Evolutionary conservation across 2,329 filamentous ascomycete genomes (phyloP), one percentile per base, ranked within the genome.

Genomic region (Diplodia seriata): DNA sequence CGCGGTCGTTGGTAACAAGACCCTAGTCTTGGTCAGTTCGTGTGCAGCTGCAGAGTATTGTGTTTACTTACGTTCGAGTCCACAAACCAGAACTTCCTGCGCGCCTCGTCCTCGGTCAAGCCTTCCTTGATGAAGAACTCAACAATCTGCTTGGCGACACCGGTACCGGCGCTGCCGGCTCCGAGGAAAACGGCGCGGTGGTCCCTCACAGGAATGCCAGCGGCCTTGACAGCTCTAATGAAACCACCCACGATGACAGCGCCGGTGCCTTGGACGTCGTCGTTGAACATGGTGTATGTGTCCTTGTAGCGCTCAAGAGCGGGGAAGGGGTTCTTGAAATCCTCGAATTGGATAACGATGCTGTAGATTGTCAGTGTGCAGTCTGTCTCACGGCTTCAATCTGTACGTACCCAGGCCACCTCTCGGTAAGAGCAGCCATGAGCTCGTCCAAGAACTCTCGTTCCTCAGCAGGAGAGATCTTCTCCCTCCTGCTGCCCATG

Each of bases 271-370:
- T 98, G 94, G 77, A 99, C 95, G 78, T 99, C 94, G 77, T 98
- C 95, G 80, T 98, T 98, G 88, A 99, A 99, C 86, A 92, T 96
- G 80, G 92, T 94, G 85, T 97, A 94, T 71, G 85, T 87, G 78
- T 94, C 85, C 73, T 92, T 91, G 83, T 98, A 98, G 69, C 93
- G 89, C 78, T 95, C 91, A 50, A 98, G 87, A 75, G 96, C 94
- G 70, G 91, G 91, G 87, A 98, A 99, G 56, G 95, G 94, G 76
- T 94, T 97, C 85, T 98, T 97, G 81, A 97, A 98, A 77, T 98
- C 95, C 70, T 98, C 94, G 74, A 97, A 98, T 79, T 98, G 95
- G 70, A 98, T 92, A 72, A 90, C 87, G 73, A 90, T 89, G 71
- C 86, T 87, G 73, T 70, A 71, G 68, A 53, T 67, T 65, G 72